These are phyloP conservation scores for Penicillium fimorum DNA, from an alignment of 495 filamentous ascomycete species.

Conservation along the genomic window DNA sequence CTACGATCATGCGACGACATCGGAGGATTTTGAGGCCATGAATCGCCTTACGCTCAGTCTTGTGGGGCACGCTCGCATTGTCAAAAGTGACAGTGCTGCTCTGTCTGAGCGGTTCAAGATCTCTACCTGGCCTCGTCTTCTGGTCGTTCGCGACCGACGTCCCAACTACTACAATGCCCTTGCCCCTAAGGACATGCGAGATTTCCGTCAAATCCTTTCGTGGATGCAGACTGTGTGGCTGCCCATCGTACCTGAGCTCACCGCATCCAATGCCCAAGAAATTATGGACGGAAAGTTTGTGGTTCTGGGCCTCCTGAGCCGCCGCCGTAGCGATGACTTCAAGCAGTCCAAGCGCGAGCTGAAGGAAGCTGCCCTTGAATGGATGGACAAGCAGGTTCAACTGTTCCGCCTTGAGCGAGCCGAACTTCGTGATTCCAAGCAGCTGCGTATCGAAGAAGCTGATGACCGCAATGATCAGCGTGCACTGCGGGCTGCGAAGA, in stretches of 20 bases:
- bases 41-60: conserved; percentile 82
- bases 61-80: conserved; percentile 86
- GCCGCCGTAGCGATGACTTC: conserved; percentile 78
- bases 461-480: conserved; percentile 91
- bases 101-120: conserved; percentile 86
- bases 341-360: conserved; percentile 77
- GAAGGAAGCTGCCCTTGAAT: conserved; percentile 92
- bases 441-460: conserved; percentile 91
- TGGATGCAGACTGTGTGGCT: conserved; percentile 98
- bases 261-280: conserved; percentile 83
- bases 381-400: conserved; percentile 94
- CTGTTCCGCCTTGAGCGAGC: conserved; percentile 87
- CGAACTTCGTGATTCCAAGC: conserved; percentile 89
- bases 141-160: conserved; percentile 85
- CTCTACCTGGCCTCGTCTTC: conserved; percentile 86
- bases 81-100: conserved; percentile 75
- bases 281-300: conserved; percentile 94
- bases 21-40: conserved; percentile 85
- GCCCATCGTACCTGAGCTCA: conserved; percentile 95
- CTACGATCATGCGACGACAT: conserved; percentile 90
- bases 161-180: conserved; percentile 85
- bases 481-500: conserved; percentile 83
- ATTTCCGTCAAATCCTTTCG: conserved; percentile 70
- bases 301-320: conserved; percentile 83
- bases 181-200: conserved; percentile 84